Base-by-base conservation (phyloP, 208 protist genomes). In the Trypanosoma conorhini region DNA sequence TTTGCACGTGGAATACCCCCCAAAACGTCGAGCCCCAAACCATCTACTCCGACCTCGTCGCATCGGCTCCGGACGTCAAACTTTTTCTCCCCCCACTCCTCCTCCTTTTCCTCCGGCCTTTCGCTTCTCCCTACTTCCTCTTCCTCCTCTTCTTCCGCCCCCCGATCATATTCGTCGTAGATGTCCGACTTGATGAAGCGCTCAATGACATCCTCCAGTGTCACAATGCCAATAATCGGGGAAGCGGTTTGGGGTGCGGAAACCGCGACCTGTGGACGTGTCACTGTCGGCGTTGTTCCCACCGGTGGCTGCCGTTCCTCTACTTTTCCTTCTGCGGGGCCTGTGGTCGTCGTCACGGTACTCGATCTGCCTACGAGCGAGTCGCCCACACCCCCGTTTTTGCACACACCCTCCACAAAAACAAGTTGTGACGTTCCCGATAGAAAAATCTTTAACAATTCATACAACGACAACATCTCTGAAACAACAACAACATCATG, bases 181-280 rank as follows among this genome's bases (percentile, higher is more conserved):
- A 95, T 95, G 50, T 95, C 85, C 1, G 75, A 56, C 13, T 76
- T 78, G 31, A 95, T 90, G 12, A 92, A 69, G 40, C 79, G 46
- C 72, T 95, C 89, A 62, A 95, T 89, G 44, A 91, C 77, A 67
- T 95, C 89, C 66, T 95, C 89, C 40, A 95, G 61, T 48, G 89
- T 92, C 17, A 95, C 73, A 63, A 95, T 83, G 35, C 89, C 89
- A 26, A 81, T 33, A 64, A 85, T 67, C 10, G 17, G 0, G 35
- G 31, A 38, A 17, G 2, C 28, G 10, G 28, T 30, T 9, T 65
- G 10, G 17, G 44, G 44, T 35, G 67, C 51, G 22, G 60, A 21
- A 44, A 64, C 4, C 17, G 15, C 33, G 46, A 12, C n/a, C 35
- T 24, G 26, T 35, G 35, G 3, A n/a, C 15, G 28, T 40, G n/a